Evolutionary conservation across 1,284 basidiomycete species (phyloP).

Genomic region (Somion occarium): DNA sequence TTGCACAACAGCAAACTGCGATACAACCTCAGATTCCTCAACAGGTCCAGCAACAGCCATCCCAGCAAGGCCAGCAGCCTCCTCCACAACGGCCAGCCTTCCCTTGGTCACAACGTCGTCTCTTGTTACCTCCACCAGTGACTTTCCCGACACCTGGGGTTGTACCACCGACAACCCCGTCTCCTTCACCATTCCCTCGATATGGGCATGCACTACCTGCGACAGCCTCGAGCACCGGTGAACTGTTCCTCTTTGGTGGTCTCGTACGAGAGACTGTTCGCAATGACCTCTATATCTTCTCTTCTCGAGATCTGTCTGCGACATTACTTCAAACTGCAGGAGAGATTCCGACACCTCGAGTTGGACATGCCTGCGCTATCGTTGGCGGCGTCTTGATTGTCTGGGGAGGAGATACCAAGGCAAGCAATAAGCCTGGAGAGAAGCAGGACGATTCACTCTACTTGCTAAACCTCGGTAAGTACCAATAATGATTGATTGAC

Average conservation of each 20-base stretch:
- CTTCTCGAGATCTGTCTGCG: slow-evolving; percentile 74
- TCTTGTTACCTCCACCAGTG: slow-evolving; percentile 61
- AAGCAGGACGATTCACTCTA: slow-evolving; percentile 93
- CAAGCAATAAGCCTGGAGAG: slow-evolving; percentile 66
- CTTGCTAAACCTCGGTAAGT: slow-evolving; percentile 85
- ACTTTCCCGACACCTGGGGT: slow-evolving; percentile 58
- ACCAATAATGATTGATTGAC: slow-evolving; percentile 4
- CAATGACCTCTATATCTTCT: slow-evolving; percentile 93
- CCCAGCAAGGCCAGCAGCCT: slow-evolving; percentile 26
- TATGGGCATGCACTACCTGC: slow-evolving; percentile 97
- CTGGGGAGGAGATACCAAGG: slow-evolving; percentile 97
- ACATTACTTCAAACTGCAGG: slow-evolving; percentile 85
- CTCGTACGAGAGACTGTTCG: slow-evolving; percentile 88
- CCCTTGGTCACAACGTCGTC: slow-evolving; percentile 74
- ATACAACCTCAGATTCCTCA: slow-evolving; percentile 28
- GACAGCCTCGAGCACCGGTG: slow-evolving; percentile 74
- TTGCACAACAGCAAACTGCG: slow-evolving; percentile 15
- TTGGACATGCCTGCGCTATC: slow-evolving; percentile 94
- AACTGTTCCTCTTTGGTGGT: slow-evolving; percentile 96
- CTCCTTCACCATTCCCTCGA: slow-evolving; percentile 89
- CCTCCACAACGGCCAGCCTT: slow-evolving; percentile 58
- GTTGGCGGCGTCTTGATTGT: slow-evolving; percentile 96
- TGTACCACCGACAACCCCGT: slow-evolving; percentile 54
- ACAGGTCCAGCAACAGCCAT: slow-evolving; percentile 22
- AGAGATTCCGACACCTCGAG: slow-evolving; percentile 85